These are phyloP conservation scores for Sclerotinia trifoliorum DNA, from an alignment of 2,329 filamentous ascomycete genomes.

Conservation along the genomic window DNA sequence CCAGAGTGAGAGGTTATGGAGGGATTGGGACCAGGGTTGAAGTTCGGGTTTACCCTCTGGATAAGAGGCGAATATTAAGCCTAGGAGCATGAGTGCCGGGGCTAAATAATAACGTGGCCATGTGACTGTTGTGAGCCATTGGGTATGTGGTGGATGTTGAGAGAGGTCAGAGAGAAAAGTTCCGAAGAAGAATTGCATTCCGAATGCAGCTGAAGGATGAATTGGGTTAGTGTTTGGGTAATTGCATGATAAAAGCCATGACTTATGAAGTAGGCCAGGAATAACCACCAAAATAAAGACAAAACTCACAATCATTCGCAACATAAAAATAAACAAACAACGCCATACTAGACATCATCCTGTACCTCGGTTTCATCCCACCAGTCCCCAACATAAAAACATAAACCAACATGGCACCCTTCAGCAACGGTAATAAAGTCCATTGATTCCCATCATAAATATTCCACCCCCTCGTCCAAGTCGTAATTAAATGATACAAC, in stretches of 20 bases:
- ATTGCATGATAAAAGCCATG: too few relatives aligned
- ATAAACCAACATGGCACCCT: conserved; percentile 56
- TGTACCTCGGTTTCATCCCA: conserved; percentile 49
- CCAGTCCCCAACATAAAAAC: conserved; percentile 52
- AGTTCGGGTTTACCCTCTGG: conserved; percentile 56
- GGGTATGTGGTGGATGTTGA: conserved; percentile 49
- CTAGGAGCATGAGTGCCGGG: conserved; percentile 49
- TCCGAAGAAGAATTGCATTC: conserved; percentile 61
- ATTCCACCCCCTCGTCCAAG: conserved; percentile 53
- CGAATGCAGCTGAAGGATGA: conserved; percentile 45
- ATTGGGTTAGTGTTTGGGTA: conserved; percentile 19
- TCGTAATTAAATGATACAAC: conserved; percentile 47
- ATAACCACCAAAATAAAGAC: background rate
- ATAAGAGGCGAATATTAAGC: conserved; percentile 58
- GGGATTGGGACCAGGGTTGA: conserved; percentile 52
- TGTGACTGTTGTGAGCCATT: conserved; percentile 46
- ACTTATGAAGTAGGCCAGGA: background rate
- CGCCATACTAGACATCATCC: conserved; percentile 48
- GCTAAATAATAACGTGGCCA: conserved; percentile 49
- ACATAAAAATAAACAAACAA: conserved; percentile 51
- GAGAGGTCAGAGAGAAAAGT: conserved; percentile 61
- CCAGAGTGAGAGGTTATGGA: conserved; percentile 44
- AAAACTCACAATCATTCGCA: conserved; percentile 36
- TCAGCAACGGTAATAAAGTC: conserved; percentile 55
- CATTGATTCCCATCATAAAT: conserved; percentile 58